Conservation (phyloP, 139 green algal genomes). For the Volvox reticuliferus region DNA sequence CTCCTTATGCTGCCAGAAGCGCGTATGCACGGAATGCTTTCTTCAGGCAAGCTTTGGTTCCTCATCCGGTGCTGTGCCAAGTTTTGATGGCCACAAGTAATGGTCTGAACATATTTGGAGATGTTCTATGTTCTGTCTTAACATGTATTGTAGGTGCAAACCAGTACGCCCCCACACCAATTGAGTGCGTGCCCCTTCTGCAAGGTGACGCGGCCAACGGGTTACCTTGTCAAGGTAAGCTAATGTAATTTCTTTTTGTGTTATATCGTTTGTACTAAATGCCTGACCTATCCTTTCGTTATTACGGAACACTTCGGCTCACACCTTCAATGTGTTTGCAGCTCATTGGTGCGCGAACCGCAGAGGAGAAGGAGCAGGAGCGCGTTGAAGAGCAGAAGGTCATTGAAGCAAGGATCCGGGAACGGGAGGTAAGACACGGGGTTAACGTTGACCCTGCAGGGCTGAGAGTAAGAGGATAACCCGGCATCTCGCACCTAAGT, state of each 20-base stretch:
- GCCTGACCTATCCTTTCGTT: neutral
- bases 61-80: neutral
- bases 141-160: constrained; percentile 50
- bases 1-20: constrained; percentile 67
- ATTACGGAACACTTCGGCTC: neutral
- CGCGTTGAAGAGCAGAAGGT: constrained; percentile 63
- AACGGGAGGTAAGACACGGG: constrained; percentile 55
- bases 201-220: constrained; percentile 41
- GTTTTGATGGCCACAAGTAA: neutral
- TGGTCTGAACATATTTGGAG: neutral
- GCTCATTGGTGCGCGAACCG: constrained; percentile 43
- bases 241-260: neutral
- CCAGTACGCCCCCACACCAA: constrained; percentile 22
- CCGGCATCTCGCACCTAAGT: no score
- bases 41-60: constrained; percentile 52
- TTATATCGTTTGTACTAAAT: neutral
- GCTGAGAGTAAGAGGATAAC: no score
- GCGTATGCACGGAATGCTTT: constrained; percentile 78
- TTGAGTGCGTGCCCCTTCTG: constrained; percentile 57
- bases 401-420: constrained; percentile 59
- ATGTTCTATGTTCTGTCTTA: neutral
- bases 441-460: no score
- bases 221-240: constrained; percentile 53
- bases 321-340: constrained; percentile 9
- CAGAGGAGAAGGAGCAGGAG: constrained; percentile 52